Evolutionary conservation across 1,139 yeast genomes (phyloP).

Genomic region (Blastobotrys capitulatus): DNA sequence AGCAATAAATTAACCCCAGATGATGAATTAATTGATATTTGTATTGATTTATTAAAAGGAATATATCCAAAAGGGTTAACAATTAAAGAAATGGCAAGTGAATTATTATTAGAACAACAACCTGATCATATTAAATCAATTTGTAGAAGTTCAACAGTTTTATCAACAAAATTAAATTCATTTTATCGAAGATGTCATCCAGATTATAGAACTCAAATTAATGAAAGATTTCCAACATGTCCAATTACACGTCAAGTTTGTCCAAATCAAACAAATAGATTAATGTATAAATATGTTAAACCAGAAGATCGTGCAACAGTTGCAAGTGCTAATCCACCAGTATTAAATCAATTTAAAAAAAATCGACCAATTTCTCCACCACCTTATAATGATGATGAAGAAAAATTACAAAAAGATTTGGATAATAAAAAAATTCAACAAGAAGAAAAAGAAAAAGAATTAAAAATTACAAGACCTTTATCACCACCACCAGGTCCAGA

Average conservation of each 20-base stretch:
- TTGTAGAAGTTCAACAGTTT: slow-evolving; percentile 30
- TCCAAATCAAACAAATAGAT: slow-evolving; percentile 26
- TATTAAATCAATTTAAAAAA: not conserved
- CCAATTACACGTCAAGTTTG: slow-evolving; percentile 27
- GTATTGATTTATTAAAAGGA: slow-evolving; percentile 23
- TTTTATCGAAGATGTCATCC: slow-evolving; percentile 30
- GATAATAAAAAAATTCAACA: not conserved
- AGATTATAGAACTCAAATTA: slow-evolving; percentile 16
- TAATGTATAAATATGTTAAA: slow-evolving; percentile 25
- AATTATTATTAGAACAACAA: slow-evolving; percentile 16
- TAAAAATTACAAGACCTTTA: slow-evolving; percentile 14
- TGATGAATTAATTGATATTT: slow-evolving; percentile 22
- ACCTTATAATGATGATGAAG: slow-evolving; percentile 6
- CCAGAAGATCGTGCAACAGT: slow-evolving; percentile 11
- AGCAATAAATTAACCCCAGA: slow-evolving; percentile 14
- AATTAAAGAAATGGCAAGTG: slow-evolving; percentile 28
- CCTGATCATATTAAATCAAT: slow-evolving; percentile 17
- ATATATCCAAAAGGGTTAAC: slow-evolving; percentile 28
- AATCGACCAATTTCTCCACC: slow-evolving; percentile 17
- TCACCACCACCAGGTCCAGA: slow-evolving; percentile 13
- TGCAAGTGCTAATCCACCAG: not conserved
- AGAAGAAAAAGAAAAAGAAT: not conserved
- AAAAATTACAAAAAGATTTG: no score
- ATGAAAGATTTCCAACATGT: slow-evolving; percentile 19
- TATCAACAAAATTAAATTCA: slow-evolving; percentile 33